Base-by-base conservation (phyloP, 257 asterid genomes). In the Jaltomata sinuosa region DNA sequence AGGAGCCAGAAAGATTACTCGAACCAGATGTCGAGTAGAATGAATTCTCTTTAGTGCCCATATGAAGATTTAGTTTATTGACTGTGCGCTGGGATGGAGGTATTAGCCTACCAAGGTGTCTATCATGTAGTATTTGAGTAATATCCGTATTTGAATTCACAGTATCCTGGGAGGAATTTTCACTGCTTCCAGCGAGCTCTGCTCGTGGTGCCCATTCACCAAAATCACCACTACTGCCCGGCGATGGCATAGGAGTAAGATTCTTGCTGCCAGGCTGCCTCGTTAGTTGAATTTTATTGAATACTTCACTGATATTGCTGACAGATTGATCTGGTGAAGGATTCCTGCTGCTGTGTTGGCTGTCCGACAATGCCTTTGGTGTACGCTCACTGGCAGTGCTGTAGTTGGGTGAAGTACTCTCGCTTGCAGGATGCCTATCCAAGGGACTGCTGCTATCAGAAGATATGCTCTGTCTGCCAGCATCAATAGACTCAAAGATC, bases 401-500 rank as follows among this genome's bases (percentile, higher is more conserved):
- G 79, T 78, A 54, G 64, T 40, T 76, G 29, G 82, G 55, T 54
- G 61, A 61, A 15, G 83, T 25, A 57, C 10, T 84, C 79, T 49
- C 69, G 45, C 84, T 49, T 32, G 40, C 49, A n/a, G 34, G 54
- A 62, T 29, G 25, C 29, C 65, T 10, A 38, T 72, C 80, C 6
- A 34, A 62, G 6, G 40, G 83, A 15, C 42, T 62, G 78, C 62
- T 81, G 78, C 80, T 67, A 21, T 82, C 84, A 12, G 55, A 50
- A n/a, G 84, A 80, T 53, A n/a, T 40, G 81, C 83, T 88, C 11
- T 62, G 85, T 69, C 68, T 82, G 55, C 86, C 86, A 65, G 89
- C 88, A 5, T 89, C 93, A 5, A 45, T 34, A 25, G 84, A 59
- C 29, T 89, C 90, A 14, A 91, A 88, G 84, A 38, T 78, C 45